Base-by-base conservation (phyloP, 106 monocot species). In the Dendrobium catenatum region DNA sequence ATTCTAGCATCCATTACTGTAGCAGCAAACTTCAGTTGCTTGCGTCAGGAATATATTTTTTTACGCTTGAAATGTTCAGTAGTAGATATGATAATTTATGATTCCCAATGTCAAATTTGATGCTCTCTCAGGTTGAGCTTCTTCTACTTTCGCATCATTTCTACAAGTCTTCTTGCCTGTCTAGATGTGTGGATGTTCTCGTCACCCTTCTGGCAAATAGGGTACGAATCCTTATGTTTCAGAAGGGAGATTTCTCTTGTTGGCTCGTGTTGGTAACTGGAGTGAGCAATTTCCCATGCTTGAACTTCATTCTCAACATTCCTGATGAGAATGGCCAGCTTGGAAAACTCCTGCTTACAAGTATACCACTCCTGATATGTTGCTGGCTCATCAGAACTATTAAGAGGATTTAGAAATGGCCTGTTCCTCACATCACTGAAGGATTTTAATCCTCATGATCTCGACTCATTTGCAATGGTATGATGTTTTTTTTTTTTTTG, bases 181-280 rank as follows among this genome's bases (percentile, higher is more conserved):
- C 88, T 99, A 13, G 95, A 95, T 85, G 98, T 79, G 91, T 99
- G 77, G 95, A 95, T 88, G 98, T 99, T 81, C 91, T 99, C 16
- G 95, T 99, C 43, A 93, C 98, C 58, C 94, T 99, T 77, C 95
- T 91, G 26, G 95, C 95, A 82, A 99, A 93, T 79, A 94, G 95
- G 78, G 98, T 95, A 26, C n/a, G 95, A 99, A 83, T 91, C 93
- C n/a, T 48, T 99, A 99, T 88, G 95, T 99, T 5, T 80, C 78
- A 47, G 95, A 99, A n/a, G 80, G 91, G 89, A 26, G 95, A 99
- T 85, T 99, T 99, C 80, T 82, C 91, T 80, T 99, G 94, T 87
- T 88, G 78, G 95, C 98, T 83, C 95, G 95, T n/a, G 19, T 79
- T 95, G 48, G 84, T 99, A 72, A 99, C 93, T 75, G 98, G 95